These are phyloP conservation scores for Toxoplasma gondii DNA, from an alignment of 169 alveolate genomes.

Conservation along the genomic window DNA sequence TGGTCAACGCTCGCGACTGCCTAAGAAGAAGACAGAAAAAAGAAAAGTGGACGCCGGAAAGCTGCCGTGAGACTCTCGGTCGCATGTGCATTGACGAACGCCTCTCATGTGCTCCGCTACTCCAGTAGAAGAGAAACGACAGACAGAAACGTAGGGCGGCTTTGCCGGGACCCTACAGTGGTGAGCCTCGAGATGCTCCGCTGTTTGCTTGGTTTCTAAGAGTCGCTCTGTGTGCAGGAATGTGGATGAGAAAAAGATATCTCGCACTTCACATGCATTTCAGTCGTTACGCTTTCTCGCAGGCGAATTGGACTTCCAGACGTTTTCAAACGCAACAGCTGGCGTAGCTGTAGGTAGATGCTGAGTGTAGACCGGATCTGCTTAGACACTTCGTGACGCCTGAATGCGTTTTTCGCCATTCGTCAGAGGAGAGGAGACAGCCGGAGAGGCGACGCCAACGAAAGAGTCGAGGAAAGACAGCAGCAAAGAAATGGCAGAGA, in stretches of 20 bases:
- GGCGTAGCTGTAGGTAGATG: no score
- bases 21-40: not conserved
- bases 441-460: not conserved
- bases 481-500: not conserved
- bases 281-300: no score
- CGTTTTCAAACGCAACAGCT: no score
- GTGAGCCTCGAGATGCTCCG: no score
- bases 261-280: no score
- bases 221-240: no score
- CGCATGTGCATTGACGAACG: not conserved
- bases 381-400: no score
- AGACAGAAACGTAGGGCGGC: not conserved
- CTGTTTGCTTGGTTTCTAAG: no score
- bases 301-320: no score
- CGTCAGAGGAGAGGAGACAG: not conserved
- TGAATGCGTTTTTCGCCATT: no score
- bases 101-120: not conserved
- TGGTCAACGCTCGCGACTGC: constrained; percentile 45
- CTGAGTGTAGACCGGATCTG: no score
- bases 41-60: not conserved
- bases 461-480: not conserved
- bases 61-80: not conserved
- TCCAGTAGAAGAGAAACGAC: not conserved
- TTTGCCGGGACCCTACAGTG: not conserved
- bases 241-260: no score